Base-by-base conservation (phyloP, 2,329 filamentous ascomycete species). In the Pseudocercospora pini-densiflorae region DNA sequence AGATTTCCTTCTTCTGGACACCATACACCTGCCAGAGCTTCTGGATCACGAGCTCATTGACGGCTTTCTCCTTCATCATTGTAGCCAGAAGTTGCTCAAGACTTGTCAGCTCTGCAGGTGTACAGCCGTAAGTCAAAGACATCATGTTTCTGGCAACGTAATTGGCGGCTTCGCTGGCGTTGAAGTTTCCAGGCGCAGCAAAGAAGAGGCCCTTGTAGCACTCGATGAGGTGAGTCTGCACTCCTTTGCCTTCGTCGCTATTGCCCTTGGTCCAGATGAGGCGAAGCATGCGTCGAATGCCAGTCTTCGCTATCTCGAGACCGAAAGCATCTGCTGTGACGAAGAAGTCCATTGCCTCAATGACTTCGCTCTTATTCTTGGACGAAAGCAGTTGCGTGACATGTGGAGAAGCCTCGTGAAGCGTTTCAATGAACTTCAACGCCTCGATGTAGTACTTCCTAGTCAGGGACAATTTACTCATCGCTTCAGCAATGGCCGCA, bases 231-330 rank as follows among this genome's bases (percentile, higher is more conserved):
- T 99, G 95, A 1, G 92, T 92, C 77, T 99, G 96, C 1, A 99
- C 94, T 63, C 95, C 95, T 81, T 98, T 99, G 74, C 96, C 95
- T 84, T 99, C 96, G 75, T 99, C 95, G 74, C 93, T 98, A 81
- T 98, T 99, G 73, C 95, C 94, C 81, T 99, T 99, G 70, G 95
- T 99, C 95, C 95, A 99, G 78, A 99, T 99, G 21, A 99, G 85
- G 61, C 94, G 90, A 69, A 99, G 85, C 95, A 99, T 99, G 64
- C 93, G 90, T 66, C 94, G 88, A 75, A 99, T 98, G 64, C 96
- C 95, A 45, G 90, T 82, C 78, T 97, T 94, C 76, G 96, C 93
- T 72, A 95, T 92, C 78, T 97, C 92, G 65, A 99, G 90, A 78
- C 96, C 95, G 85, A 98, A 98, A 5, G 94, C 94, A 78, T 99